Evolutionary conservation across 1,284 basidiomycete species (phyloP), one percentile per base, ranked within the genome.

Genomic region (Ustilago nuda): DNA sequence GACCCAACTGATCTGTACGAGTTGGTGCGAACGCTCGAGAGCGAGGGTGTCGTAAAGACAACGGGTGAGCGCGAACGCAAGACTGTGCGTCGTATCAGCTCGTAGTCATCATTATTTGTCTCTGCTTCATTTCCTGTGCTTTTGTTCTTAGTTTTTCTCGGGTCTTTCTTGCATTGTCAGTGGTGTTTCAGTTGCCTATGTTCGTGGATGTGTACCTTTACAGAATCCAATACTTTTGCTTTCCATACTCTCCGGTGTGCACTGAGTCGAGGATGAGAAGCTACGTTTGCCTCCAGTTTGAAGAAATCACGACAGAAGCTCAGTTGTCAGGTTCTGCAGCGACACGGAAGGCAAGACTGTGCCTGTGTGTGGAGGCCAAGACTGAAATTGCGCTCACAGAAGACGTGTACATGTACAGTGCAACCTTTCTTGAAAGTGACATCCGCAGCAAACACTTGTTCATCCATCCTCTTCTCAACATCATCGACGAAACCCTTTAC

Each of bases 41-140:
- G 66, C 46, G 81, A 84, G 46, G 83, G 83, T 17, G 53, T 80
- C 35, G 60, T 84, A 36, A 81, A 81, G 75, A 76, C 74, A 12
- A 76, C 79, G 8, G 83, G 83, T 52, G 83, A 84, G 48, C 76
- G 83, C 39, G 82, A 83, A 33, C 73, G 83, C 63, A 82, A 69
- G 66, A 83, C 79, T 32, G 72, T 84, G n/a, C 77, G 83, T 54
- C 72, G 77, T 32, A 79, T 81, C 61, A 72, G 58, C 74, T 59
- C 73, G 37, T 70, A 51, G 48, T 43, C 19, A 17, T 43, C 19
- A 17, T 9, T 17, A n/a, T 17, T n/a, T n/a, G 5, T 6, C 12
- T 27, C 33, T 35, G 7, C 46, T 36, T 53, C 33, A 17, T 17
- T 2, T n/a, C 23, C 39, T n/a, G 12, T 56, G 4, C 54, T 45